Evolutionary conservation across 1,139 yeast genomes (phyloP).

Genomic region (Diutina neorugosa): DNA sequence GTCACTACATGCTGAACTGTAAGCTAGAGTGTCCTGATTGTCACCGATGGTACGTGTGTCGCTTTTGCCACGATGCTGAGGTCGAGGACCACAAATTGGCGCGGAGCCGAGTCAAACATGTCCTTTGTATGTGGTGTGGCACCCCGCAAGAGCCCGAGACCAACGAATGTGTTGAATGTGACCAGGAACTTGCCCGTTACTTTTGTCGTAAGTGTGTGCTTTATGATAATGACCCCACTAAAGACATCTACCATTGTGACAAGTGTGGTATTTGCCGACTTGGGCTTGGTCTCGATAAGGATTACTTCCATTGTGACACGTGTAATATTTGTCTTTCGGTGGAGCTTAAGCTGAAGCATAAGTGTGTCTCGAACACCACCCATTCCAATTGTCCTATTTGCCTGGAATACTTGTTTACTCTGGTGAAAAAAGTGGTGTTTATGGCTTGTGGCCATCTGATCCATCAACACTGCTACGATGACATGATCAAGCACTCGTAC

Average conservation of each 20-base stretch:
- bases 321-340: slow-evolving; percentile 85
- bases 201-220: slow-evolving; percentile 69
- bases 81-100: slow-evolving; percentile 45
- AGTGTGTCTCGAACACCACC: slow-evolving; percentile 76
- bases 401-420: slow-evolving; percentile 80
- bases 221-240: slow-evolving; percentile 71
- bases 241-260: slow-evolving; percentile 83
- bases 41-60: slow-evolving; percentile 63
- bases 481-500: slow-evolving; percentile 67
- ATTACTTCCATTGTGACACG: slow-evolving; percentile 82
- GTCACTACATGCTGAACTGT: slow-evolving; percentile 75
- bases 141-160: slow-evolving; percentile 61
- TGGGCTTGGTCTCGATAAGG: slow-evolving; percentile 79
- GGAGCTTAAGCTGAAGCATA: slow-evolving; percentile 64
- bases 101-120: slow-evolving; percentile 52
- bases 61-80: slow-evolving; percentile 72
- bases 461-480: slow-evolving; percentile 74
- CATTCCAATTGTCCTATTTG: slow-evolving; percentile 91
- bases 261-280: slow-evolving; percentile 88
- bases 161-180: slow-evolving; percentile 59
- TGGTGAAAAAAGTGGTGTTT: slow-evolving; percentile 76
- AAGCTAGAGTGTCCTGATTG: slow-evolving; percentile 76
- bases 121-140: slow-evolving; percentile 72
- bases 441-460: slow-evolving; percentile 95
- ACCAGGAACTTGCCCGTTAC: slow-evolving; percentile 55